Evolutionary conservation across 2,329 filamentous ascomycete genomes (phyloP), one percentile per base, ranked within the genome.

Genomic region (Aspergillus piperis): DNA sequence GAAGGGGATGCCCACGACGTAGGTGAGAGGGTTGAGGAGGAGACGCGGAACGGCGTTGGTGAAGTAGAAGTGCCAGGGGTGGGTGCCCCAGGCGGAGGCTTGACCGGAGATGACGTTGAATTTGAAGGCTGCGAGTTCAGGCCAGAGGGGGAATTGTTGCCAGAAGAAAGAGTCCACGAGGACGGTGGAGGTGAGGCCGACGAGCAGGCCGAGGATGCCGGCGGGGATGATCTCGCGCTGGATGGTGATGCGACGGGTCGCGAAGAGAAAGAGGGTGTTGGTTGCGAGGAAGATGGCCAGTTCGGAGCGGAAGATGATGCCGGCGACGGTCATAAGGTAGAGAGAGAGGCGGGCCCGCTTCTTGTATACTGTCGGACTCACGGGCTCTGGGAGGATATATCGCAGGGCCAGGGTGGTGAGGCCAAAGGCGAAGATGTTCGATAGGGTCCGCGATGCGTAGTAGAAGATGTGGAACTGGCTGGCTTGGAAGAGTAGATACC

Each of bases 381-480:
- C 61, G 6, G 70, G 66, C 21, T 80, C 80, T 15, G 83, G 80
- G 2, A 88, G 77, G 48, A 86, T 71, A 60, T 76, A 79, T 41
- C 80, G 74, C 50, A 86, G 69, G 8, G 76, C 76, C 8, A 77
- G 48, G 1, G 77, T 81, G 36, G 74, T 74, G 60, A 97, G 79
- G 8, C 87, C 86, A 79, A 98, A 95, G 19, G 95, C 93, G 77
- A 97, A 96, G 90, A 96, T 96, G 74, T 99, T 99, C 2, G 95
- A 95, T 65, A 99, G 79, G 2, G 92, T 95, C 62, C 95, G 84
- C 15, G 92, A 95, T 13, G 93, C 89, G 80, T 99, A 99, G 77
- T 92, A 99, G 63, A 95, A 83, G 62, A 96, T 80, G 77, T 99
- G 95, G 71, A 99, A 99, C 76, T 98, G 94, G 75, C 87, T 89